Percentiles rank a stretch among this genome's conserved stretches.
These are phyloP conservation scores for Piper betle DNA, from an alignment of 164 flowering plant genomes.

Conservation along the genomic window DNA sequence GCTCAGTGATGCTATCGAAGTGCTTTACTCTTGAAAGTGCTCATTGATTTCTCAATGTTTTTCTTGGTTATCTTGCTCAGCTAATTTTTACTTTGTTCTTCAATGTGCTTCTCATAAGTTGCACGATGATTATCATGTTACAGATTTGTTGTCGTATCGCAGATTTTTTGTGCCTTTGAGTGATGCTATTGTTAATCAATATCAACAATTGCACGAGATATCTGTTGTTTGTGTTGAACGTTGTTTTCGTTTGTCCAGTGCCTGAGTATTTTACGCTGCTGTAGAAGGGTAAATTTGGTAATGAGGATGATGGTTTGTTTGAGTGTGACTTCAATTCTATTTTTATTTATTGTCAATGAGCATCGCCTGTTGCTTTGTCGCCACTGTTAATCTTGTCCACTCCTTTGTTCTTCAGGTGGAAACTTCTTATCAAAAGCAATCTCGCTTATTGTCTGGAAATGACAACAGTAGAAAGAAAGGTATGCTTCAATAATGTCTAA, in stretches of 20 bases:
- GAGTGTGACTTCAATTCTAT: too few species aligned
- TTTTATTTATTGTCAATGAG: constrained; percentile 10
- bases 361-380: neutral
- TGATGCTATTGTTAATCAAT: neutral
- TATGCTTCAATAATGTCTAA: constrained; percentile 3
- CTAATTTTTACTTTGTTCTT: neutral
- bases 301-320: constrained; percentile 19
- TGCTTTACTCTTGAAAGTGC: too few species aligned
- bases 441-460: constrained; percentile 20
- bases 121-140: neutral
- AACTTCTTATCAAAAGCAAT: neutral
- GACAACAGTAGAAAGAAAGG: constrained; percentile 16
- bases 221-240: neutral
- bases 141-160: neutral
- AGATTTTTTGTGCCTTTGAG: neutral
- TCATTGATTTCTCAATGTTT: too few species aligned
- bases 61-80: neutral
- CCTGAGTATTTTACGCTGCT: neutral
- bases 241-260: neutral
- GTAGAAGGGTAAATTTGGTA: constrained; percentile 45
- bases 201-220: neutral
- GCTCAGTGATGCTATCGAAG: too few species aligned
- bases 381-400: neutral
- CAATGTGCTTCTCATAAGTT: neutral
- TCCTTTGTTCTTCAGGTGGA: neutral